These are phyloP conservation scores for Dichomitus squalens DNA, from an alignment of 1,284 basidiomycete genomes.

Conservation along the genomic window DNA sequence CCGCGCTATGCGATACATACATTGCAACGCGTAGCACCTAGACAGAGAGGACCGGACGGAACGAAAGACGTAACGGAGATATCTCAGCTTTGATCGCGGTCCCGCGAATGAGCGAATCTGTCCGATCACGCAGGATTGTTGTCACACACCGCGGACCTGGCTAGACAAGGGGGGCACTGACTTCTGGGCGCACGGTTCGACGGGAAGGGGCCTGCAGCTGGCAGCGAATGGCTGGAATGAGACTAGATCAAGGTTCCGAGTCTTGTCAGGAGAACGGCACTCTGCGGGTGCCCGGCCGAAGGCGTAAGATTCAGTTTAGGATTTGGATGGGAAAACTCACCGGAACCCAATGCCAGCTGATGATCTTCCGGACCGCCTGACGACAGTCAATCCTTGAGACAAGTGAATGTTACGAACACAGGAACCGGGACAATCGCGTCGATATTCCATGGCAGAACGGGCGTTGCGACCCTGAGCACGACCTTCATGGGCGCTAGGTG, in stretches of 20 bases:
- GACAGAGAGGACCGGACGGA: background rate
- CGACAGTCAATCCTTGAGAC: constrained; percentile 13
- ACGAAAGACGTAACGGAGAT: constrained; percentile 15
- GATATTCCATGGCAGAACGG: constrained; percentile 13
- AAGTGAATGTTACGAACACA: background rate
- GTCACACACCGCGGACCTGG: constrained; percentile 21
- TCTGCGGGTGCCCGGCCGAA: constrained; percentile 18
- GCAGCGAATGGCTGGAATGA: constrained; percentile 7
- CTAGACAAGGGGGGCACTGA: constrained; percentile 10
- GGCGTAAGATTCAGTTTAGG: constrained; percentile 22
- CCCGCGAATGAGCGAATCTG: constrained; percentile 28
- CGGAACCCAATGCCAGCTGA: constrained; percentile 20
- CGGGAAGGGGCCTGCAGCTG: constrained; percentile 14
- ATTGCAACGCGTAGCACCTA: background rate
- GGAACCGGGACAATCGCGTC: constrained; percentile 9
- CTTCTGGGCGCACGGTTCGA: constrained; percentile 12
- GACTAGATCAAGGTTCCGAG: constrained; percentile 18
- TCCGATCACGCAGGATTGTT: constrained; percentile 24
- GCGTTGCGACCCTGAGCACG: constrained; percentile 5
- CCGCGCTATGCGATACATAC: background rate
- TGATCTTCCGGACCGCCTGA: constrained; percentile 24
- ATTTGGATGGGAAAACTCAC: constrained; percentile 24
- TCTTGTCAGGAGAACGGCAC: constrained; percentile 15
- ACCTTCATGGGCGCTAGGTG: background rate
- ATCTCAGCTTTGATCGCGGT: constrained; percentile 15